Base-by-base conservation (phyloP, 306 rosid species). In the Sindora glabra region DNA sequence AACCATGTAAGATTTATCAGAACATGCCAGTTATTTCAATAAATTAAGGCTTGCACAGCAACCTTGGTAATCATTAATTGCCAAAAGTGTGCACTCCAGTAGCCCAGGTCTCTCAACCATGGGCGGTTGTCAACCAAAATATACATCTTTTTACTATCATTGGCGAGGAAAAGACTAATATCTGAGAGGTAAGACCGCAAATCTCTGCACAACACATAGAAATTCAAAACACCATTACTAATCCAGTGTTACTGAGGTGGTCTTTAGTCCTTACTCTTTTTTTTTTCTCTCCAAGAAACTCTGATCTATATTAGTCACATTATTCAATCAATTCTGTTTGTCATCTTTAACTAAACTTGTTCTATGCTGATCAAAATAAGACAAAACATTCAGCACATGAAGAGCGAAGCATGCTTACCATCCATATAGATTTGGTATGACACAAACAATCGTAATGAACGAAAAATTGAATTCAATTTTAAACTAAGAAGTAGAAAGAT, bases 81-180 rank as follows among this genome's bases (percentile, higher is more conserved):
- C n/a, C n/a, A n/a, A n/a, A 94, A 61, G 75, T 85, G 99, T 24
- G 88, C 95, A 36, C 84, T 74, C 63, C 74, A 53, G 94, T 79
- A 41, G 73, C n/a, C n/a, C n/a, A n/a, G 78, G 81, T 84, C 85
- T 68, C 85, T 79, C 76, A 86, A 69, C 94, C 95, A 89, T 80
- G 97, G 99, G 68, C 97, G 85, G 15, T 94, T 94, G 76, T 94
- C 97, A 67, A 94, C 99, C 81, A 94, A 82, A 54, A 94, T 81
- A 74, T 80, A 94, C 14, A 84, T 56, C 51, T 68, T 84, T 50
- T 85, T 86, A 67, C 97, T 82, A 34, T 89, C 83, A 65, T 69
- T 77, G 41, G 89, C 95, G 2, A 89, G 76, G 74, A 94, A 86
- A 59, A 94, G 74, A 75, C 81, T 82, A 63, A 94, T 95, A 71